Evolutionary conservation across 768 basidiomycete genomes (phyloP), one percentile per base, ranked within the genome.

Genomic region (Naganishia kalamii): DNA sequence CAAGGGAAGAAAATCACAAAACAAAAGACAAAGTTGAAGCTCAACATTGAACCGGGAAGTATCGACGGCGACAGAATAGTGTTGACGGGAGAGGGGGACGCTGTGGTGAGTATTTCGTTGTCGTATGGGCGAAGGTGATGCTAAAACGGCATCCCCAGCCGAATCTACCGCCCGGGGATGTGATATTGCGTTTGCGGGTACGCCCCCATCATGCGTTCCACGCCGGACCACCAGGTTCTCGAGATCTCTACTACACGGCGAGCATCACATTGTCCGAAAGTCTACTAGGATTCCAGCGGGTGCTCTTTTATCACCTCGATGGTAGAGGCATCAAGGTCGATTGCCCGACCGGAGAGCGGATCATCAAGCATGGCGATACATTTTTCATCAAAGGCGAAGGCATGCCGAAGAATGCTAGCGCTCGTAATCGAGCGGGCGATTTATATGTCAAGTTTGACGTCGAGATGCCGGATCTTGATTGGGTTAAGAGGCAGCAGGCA

Each of bases 261-360:
- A 86, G 86, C 49, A 87, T 99, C 63, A 93, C 91, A 0, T 82
- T 98, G 30, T 93, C 92, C 11, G 94, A 99, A 79, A 90, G 92
- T 3, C 83, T 98, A 11, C 83, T 96, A 60, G 94, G 94, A n/a
- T 93, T 99, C 80, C 89, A 87, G 50, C 85, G 94, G 29, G 87
- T 97, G 68, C 79, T 96, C 25, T 80, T 99, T 64, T 89, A 87
- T 7, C 94, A 99, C 76, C 82, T 99, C 32, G 94, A 99, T 73
- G 92, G 92, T 11, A 85, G 92, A 15, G 92, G 92, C n/a, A 82
- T 97, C 59, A 85, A 85, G 40, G 84, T 96, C 13, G 79, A 85
- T 0, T 85, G 87, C 8, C 88, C 87, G 75, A 66, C 69, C 1
- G 79, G 80, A 0, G 74, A 78, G 67, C 63, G 76, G 40, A 84